Percentiles rank a stretch among this genome's conserved stretches.
Conservation (phyloP, 352 stramenopile genomes). For the Pythium aphanidermatum region DNA sequence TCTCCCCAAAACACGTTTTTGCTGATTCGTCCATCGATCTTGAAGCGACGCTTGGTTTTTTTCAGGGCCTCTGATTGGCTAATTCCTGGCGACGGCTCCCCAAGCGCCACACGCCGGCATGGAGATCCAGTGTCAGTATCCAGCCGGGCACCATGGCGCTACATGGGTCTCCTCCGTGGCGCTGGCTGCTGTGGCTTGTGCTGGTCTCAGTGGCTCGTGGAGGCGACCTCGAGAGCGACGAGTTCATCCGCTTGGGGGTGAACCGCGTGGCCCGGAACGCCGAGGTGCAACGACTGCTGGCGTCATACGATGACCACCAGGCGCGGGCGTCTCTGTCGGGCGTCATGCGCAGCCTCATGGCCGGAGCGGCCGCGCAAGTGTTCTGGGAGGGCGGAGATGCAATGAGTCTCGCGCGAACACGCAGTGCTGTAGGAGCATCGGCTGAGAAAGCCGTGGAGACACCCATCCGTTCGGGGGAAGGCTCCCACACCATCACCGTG, state of each 20-base stretch:
- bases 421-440: too few relatives aligned
- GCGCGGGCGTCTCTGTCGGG: background rate
- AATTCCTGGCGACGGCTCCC: too few relatives aligned
- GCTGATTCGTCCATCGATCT: too few relatives aligned
- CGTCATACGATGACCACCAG: background rate
- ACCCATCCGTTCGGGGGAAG: slow-evolving; percentile 35
- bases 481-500: slow-evolving; percentile 71
- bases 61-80: too few relatives aligned
- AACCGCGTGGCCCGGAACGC: slow-evolving; percentile 5
- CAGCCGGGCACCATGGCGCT: too few relatives aligned
- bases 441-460: slow-evolving; percentile 38
- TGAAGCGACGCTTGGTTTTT: too few relatives aligned
- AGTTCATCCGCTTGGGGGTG: slow-evolving; percentile 39
- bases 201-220: background rate
- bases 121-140: too few relatives aligned
- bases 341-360: slow-evolving; percentile 5
- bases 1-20: too few relatives aligned
- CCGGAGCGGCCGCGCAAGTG: background rate
- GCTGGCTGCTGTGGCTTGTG: background rate
- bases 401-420: too few relatives aligned
- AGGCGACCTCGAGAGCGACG: background rate
- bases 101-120: too few relatives aligned
- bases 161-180: too few relatives aligned
- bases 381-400: background rate
- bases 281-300: slow-evolving; percentile 5